Base-by-base conservation (phyloP, 331 rosid genomes). In the Saraca asoca region DNA sequence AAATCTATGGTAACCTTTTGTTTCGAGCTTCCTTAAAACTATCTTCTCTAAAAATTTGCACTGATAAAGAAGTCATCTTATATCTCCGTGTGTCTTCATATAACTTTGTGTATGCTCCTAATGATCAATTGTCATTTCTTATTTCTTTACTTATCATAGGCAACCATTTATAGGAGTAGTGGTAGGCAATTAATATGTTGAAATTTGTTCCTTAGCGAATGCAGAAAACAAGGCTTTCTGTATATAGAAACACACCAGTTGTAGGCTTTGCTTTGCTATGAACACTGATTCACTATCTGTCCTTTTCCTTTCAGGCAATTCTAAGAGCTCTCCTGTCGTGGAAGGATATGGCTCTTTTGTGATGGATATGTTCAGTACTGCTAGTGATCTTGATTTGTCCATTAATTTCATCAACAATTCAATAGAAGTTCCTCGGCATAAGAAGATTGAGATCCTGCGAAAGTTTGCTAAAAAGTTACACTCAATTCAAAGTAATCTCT, bases 321-420 rank as follows among this genome's bases (percentile, higher is more conserved):
- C 43, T 50, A 15, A 5, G 9, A 48, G 9, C 37, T 9, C 67
- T 39, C 82, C 82, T 17, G 80, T 77, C 54, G 80, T 81, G 70
- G 70, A 81, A 70, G 82, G 39, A 41, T 81, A 65, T 74, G 86
- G 86, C 51, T 81, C 86, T 55, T 81, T 78, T 66, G 70, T 81
- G 16, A 81, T 81, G 86, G 83, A 81, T 67, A 78, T 81, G 44
- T 78, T 81, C 70, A 58, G 58, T 5, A 12, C 13, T 14, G 48
- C 24, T 66, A 81, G 86, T 66, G 86, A 81, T 57, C 58, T 81
- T 55, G 86, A 81, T 51, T 31, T 81, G 65, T 81, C 86, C 62
- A 62, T 81, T 49, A 81, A 74, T 66, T 78, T 81, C 58, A 31
- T 18, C 2, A 31, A 12, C 56, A 12, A 50, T 62, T 44, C 75